Evolutionary conservation across 2,329 filamentous ascomycete genomes (phyloP), one percentile per base, ranked within the genome.

Genomic region (Alternaria sp.): DNA sequence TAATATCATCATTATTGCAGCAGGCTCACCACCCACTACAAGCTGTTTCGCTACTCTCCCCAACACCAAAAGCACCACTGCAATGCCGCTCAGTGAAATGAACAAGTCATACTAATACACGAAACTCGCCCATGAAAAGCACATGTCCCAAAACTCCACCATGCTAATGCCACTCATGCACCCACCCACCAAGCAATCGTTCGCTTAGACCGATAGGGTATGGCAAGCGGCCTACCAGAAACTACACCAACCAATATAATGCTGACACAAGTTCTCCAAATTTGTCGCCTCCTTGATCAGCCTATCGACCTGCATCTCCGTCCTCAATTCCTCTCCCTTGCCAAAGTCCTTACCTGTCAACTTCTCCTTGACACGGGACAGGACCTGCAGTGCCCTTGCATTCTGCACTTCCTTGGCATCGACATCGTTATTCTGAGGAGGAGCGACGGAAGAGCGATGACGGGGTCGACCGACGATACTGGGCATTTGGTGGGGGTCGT

Each of bases 241-340:
- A 80, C 92, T 96, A 81, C 94, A 98, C 94, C 94, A 98, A 65
- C 95, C 95, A 71, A 98, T 97, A 78, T 97, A 99, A 82, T 98
- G 95, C 84, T 98, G 95, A 78, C 95, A 99, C 63, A 99, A 83
- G 78, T 98, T 98, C 85, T 98, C 95, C 71, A 98, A 84, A 75
- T 95, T 97, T 7, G 95, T 99, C 22, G 95, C 95, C 82, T 99
- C 94, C 63, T 91, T 90, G 70, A 99, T 91, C 72, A 99, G 83
- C 79, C 96, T 94, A 79, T 97, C 94, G 5, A 99, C 96, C 81
- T 99, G 95, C 63, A 88, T 88, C 57, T 92, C 89, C 22, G 96
- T 89, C 59, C 89, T 90, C 64, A 99, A 85, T 80, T 98, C 94
- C 72, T 96, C 68, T 1, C 63, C 63, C 3, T 89, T 86, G 79